These are phyloP conservation scores for Escallonia rubra DNA, from an alignment of 129 eudicot species.

Conservation along the genomic window DNA sequence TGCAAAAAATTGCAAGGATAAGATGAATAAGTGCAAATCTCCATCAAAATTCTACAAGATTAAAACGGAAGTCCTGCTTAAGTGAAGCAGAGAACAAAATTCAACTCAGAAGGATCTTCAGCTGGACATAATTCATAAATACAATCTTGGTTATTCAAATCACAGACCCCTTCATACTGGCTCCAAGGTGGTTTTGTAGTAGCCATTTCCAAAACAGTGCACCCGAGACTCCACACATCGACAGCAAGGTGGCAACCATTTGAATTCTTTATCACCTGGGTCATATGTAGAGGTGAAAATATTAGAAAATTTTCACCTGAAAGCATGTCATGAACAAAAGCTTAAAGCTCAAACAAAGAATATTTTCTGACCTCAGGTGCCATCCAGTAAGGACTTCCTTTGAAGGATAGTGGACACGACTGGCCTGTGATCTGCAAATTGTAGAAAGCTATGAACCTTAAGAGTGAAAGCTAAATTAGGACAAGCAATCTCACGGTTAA, in stretches of 20 bases:
- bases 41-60: constrained; percentile 1
- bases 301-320: neutral
- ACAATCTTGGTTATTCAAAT: neutral
- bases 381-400: constrained; percentile 99
- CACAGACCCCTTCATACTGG: constrained; percentile 96
- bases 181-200: constrained; percentile 99
- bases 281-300: neutral
- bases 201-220: constrained; percentile 98
- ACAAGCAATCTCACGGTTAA: constrained; percentile 8
- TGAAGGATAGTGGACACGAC: constrained; percentile 77
- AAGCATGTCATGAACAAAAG: neutral
- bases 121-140: neutral
- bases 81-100: too few relatives aligned
- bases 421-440: constrained; percentile 75
- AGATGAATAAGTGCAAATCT: neutral
- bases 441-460: constrained; percentile 1
- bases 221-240: constrained; percentile 98
- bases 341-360: neutral
- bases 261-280: constrained; percentile 81
- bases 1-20: constrained; percentile 1
- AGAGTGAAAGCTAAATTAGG: neutral
- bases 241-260: constrained; percentile 82
- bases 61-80: neutral
- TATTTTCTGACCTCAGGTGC: constrained; percentile 81
- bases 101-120: neutral